A percentile compares a stretch with the other conserved stretches of the same genome.
phyloP scores from a whole-genome alignment of 768 basidiomycete genomes.

The Lactarius hengduanensis region DNA sequence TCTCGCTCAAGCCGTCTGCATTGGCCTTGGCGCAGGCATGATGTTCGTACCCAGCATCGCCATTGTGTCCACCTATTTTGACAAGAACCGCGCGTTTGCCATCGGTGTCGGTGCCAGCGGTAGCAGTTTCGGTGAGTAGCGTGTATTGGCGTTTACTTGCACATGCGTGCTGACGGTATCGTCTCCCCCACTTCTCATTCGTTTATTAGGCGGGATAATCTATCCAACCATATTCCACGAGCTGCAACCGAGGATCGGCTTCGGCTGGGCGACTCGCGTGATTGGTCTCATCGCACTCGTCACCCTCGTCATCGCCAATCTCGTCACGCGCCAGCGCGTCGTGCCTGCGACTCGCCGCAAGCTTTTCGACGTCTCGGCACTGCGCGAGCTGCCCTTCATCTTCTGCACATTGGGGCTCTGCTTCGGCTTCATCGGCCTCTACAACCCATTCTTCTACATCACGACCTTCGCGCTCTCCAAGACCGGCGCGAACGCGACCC shows the following conservation, averaged over 20 bases:
- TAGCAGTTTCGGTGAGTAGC: slow-evolving; percentile 31
- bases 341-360: slow-evolving; percentile 24
- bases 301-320: slow-evolving; percentile 30
- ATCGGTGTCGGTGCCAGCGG: slow-evolving; percentile 47
- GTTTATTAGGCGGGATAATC: slow-evolving; percentile 29
- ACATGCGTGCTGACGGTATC: background rate
- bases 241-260: slow-evolving; percentile 31
- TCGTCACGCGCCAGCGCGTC: slow-evolving; percentile 29
- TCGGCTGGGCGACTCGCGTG: slow-evolving; percentile 33
- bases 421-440: slow-evolving; percentile 25
- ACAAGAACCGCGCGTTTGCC: slow-evolving; percentile 40
- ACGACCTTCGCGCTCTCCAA: slow-evolving; percentile 31
- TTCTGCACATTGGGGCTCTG: slow-evolving; percentile 30
- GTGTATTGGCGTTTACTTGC: background rate
- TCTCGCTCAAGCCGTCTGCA: slow-evolving; percentile 46
- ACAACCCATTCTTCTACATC: slow-evolving; percentile 35
- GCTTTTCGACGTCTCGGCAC: slow-evolving; percentile 26
- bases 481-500: slow-evolving; percentile 19
- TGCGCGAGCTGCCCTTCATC: slow-evolving; percentile 32
- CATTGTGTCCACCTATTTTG: slow-evolving; percentile 48
- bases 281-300: slow-evolving; percentile 32
- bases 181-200: background rate
- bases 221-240: slow-evolving; percentile 36
- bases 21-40: slow-evolving; percentile 45
- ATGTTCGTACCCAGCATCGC: slow-evolving; percentile 46